phyloP scores from a whole-genome alignment of 1,139 yeast genomes.

The Blastobotrys malaysiensis region DNA sequence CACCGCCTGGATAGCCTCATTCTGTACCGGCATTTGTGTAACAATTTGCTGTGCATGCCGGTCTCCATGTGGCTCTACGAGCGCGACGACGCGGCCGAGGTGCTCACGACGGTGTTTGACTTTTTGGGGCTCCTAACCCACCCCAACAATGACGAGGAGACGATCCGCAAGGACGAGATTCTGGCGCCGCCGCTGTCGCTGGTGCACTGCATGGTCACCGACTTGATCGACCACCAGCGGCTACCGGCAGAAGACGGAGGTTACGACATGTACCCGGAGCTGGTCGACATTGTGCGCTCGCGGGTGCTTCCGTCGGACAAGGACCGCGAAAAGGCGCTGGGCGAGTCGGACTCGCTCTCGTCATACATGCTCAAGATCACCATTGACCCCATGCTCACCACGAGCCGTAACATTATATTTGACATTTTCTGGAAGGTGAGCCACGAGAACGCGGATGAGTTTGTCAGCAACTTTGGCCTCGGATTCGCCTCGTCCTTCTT shows the following conservation, averaged over 20 bases:
- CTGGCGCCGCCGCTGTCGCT: conserved; percentile 16
- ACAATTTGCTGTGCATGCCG: conserved; percentile 17
- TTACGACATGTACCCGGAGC: neutral
- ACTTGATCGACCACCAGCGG: conserved; percentile 8
- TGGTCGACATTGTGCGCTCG: conserved; percentile 7
- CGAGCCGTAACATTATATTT: conserved; percentile 19
- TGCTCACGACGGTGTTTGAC: conserved; percentile 8
- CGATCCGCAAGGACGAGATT: conserved; percentile 13
- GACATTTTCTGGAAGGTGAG: conserved; percentile 22
- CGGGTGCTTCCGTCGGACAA: conserved; percentile 17
- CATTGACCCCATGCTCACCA: conserved; percentile 16
- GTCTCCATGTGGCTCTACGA: conserved; percentile 15
- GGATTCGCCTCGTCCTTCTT: conserved; percentile 30
- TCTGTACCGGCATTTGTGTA: conserved; percentile 17
- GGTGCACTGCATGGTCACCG: conserved; percentile 13
- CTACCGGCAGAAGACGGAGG: neutral
- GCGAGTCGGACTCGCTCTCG: conserved; percentile 18
- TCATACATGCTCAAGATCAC: conserved; percentile 17
- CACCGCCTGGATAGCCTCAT: conserved; percentile 7
- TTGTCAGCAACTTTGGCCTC: conserved; percentile 28
- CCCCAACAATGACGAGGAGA: conserved; percentile 7
- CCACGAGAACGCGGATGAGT: conserved; percentile 17
- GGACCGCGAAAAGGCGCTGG: conserved; percentile 19
- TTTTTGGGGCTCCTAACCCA: conserved; percentile 12
- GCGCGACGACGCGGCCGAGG: conserved; percentile 2